A percentile compares a stretch with the other conserved stretches of the same genome.
These are phyloP conservation scores for Pseudoturritis turrita DNA, from an alignment of 345 rosid genomes.

Conservation along the genomic window DNA sequence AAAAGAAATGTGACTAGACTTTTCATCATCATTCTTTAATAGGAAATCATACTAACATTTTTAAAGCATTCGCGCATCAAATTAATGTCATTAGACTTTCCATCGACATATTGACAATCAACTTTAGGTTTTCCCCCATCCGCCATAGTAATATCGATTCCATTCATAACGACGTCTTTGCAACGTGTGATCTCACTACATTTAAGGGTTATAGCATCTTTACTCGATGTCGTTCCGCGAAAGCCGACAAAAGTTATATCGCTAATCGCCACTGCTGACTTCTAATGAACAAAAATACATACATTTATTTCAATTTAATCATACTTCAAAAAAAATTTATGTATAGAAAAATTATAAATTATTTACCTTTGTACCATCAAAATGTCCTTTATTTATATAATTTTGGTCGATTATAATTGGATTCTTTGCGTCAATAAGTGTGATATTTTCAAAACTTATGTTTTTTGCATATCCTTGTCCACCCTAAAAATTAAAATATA, in stretches of 20 bases:
- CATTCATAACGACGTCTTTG: constrained; percentile 5
- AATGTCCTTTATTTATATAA: background rate
- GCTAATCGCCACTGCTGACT: constrained; percentile 24
- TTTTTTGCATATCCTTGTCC: constrained; percentile 24
- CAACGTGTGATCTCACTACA: constrained; percentile 19
- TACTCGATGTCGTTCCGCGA: constrained; percentile 1
- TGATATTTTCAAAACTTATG: constrained; percentile 19
- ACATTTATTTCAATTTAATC: background rate
- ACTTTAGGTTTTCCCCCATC: constrained; percentile 10
- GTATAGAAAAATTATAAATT: background rate
- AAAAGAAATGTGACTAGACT: background rate
- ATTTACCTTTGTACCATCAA: background rate
- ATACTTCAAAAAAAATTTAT: background rate
- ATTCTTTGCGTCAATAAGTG: constrained; percentile 17
- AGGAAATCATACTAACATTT: no score
- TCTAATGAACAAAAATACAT: background rate
- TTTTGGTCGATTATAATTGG: constrained; percentile 27
- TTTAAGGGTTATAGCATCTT: background rate
- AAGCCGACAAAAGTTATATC: background rate
- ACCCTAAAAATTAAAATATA: background rate
- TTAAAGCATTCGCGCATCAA: constrained; percentile 6
- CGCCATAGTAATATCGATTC: constrained; percentile 11
- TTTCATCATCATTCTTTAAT: background rate
- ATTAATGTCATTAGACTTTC: background rate
- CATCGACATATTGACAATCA: constrained; percentile 17